These are phyloP conservation scores for Aureobasidium melanogenum DNA, from an alignment of 2,329 filamentous ascomycete species.

Conservation along the genomic window DNA sequence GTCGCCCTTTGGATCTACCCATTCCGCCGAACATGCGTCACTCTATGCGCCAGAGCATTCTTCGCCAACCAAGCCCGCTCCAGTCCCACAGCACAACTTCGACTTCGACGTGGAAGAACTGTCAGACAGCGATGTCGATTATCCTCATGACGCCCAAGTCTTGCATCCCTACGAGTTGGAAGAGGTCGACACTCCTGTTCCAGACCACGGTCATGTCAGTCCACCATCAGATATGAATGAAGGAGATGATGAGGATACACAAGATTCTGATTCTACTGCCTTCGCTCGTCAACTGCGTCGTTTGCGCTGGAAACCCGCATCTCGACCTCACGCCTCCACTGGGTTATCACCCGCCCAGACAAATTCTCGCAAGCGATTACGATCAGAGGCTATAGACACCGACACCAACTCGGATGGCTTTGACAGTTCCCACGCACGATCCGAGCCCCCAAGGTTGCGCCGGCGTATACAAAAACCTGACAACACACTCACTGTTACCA, in stretches of 20 bases:
- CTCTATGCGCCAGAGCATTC: background rate
- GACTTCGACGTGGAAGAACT: constrained; percentile 37
- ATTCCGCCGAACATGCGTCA: background rate
- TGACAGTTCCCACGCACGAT: background rate
- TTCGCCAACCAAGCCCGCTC: background rate
- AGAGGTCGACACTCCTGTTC: constrained; percentile 25
- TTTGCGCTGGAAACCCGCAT: background rate
- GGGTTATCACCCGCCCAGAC: background rate
- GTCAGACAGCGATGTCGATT: constrained; percentile 26
- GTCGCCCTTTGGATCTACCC: background rate
- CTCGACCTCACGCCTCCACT: background rate
- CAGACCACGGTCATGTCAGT: background rate
- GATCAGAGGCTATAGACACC: background rate
- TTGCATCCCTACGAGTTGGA: constrained; percentile 36
- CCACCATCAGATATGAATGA: background rate
- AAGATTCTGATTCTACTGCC: background rate
- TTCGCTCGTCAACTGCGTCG: background rate
- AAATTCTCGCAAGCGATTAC: background rate
- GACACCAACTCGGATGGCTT: background rate
- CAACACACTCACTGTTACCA: background rate
- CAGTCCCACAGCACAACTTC: constrained; percentile 9
- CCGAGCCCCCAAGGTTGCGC: background rate
- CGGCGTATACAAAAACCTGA: background rate
- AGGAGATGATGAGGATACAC: background rate
- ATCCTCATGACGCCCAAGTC: constrained; percentile 34